Base-by-base conservation (phyloP, 2,329 filamentous ascomycete species). In the Colletotrichum sojae region DNA sequence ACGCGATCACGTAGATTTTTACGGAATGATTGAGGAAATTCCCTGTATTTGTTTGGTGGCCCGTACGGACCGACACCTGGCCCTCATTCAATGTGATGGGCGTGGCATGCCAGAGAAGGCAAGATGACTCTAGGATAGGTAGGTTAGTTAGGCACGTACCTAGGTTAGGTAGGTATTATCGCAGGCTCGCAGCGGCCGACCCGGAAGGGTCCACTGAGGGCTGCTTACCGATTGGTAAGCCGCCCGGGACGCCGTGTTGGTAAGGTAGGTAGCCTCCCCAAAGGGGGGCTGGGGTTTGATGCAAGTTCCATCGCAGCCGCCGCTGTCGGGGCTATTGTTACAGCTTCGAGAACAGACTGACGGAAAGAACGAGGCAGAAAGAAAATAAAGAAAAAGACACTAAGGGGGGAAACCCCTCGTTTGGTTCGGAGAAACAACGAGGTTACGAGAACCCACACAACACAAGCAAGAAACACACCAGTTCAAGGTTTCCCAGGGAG, bases 1-100 rank as follows among this genome's bases (percentile, higher is more conserved):
- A 60, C 48, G 49, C 62, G 54, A 68, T 49, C 46, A 70, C 54
- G 67, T 68, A 70, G 52, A 70, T 58, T 63, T 36, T 8, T 63
- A 70, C 15, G 51, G 31, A 62, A 51, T 9, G 48, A 54, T 20
- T 36, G 39, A 62, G 16, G 40, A 43, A 31, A 36, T 10, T 10
- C 31, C 31, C 8, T 36, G 2, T 9, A 10, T 10, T 10, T 36
- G 8, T 36, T 2, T 36, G 31, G 10, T 2, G 8, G 8, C 8
- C 31, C 31, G 10, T 36, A 9, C 31, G 31, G 31, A 36, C 31
- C 10, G 10, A 36, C 10, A 36, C 31, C 31, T 36, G 10, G 10
- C 31, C 31, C 10, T 36, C 31, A 36, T 25, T 25, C 22, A 5
- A 25, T 9, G 10, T 12, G 31, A 36, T 36, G 10, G 10, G 8